Evolutionary conservation across 345 rosid species (phyloP), one percentile per base, ranked within the genome.

Genomic region (Nasturtium officinale): DNA sequence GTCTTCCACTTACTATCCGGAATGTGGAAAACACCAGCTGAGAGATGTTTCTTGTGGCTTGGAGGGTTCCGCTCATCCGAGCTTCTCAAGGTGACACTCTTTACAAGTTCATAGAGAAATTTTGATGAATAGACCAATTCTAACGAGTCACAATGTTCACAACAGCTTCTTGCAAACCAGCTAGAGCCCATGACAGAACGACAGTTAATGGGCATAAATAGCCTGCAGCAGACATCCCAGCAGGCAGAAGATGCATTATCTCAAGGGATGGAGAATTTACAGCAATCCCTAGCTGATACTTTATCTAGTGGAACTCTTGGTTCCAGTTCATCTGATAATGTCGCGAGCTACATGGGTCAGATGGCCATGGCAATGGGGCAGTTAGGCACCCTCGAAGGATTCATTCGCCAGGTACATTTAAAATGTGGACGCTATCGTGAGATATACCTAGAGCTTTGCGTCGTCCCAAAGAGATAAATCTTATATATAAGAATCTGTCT

Each of bases 321-420:
- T 62, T 83, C 92, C 13, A 89, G 90, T 35, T 73, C 96, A 25
- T 85, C 93, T 32, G 93, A 87, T 28, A 85, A 89, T 60, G 96
- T 92, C 7, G 98, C 97, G 25, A 92, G 90, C 81, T 92, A 92
- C 71, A 92, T 92, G 98, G 98, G 98, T 73, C 98, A 90, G 82
- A 92, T 92, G 98, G 98, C 97, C 53, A 87, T 94, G 98, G 98
- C 98, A 30, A 92, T 92, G 96, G 98, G 98, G 63, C 91, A 92
- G 81, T 85, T 92, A 43, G 98, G 96, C 32, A 90, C 93, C 20
- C 87, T 92, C 1, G 96, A 92, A 74, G 90, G 91, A 32, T 92
- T 92, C 79, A 86, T 90, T 51, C 83, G 81, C 40, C 97, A 92
- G 96, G 98, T 85, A 78, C 42, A 4, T 52, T 66, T 69, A 42